A percentile compares a stretch with the other conserved stretches of the same genome.
phyloP scores from a whole-genome alignment of 179 eudicot genomes.

The Silene coronaria region DNA sequence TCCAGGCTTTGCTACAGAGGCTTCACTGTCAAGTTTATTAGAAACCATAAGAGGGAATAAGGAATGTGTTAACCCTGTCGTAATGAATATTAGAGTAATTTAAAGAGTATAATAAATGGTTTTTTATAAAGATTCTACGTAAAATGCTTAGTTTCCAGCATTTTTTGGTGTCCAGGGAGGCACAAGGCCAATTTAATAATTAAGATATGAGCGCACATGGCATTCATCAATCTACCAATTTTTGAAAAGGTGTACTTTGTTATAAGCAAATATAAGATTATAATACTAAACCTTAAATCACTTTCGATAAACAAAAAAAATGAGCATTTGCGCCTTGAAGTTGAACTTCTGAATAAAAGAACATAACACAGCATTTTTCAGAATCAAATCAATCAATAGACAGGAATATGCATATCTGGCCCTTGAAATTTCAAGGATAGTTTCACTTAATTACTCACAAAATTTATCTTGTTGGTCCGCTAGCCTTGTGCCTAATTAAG shows the following conservation, averaged over 20 bases:
- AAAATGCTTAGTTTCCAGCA: neutral
- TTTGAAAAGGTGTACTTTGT: neutral
- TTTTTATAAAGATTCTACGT: neutral
- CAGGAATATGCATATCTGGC: neutral
- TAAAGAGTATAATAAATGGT: neutral
- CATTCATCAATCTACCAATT: neutral
- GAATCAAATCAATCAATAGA: too few species aligned
- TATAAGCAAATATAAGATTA: neutral
- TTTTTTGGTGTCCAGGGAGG: neutral
- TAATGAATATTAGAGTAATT: neutral
- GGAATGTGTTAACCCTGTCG: neutral
- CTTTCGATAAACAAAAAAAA: neutral
- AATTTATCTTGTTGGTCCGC: neutral
- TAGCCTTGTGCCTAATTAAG: constrained; percentile 3
- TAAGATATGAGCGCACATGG: neutral
- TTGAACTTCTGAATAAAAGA: neutral
- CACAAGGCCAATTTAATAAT: neutral
- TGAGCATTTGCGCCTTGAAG: constrained; percentile 3
- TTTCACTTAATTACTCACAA: neutral
- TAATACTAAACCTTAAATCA: neutral
- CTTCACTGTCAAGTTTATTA: neutral
- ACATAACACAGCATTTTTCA: neutral
- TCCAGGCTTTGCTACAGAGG: neutral
- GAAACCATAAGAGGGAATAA: neutral
- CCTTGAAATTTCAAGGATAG: neutral